Percentiles rank a stretch among this genome's conserved stretches.
Evolutionary conservation across 2,329 filamentous ascomycete species (phyloP).

Genomic region (Mycosphaerella sp.): DNA sequence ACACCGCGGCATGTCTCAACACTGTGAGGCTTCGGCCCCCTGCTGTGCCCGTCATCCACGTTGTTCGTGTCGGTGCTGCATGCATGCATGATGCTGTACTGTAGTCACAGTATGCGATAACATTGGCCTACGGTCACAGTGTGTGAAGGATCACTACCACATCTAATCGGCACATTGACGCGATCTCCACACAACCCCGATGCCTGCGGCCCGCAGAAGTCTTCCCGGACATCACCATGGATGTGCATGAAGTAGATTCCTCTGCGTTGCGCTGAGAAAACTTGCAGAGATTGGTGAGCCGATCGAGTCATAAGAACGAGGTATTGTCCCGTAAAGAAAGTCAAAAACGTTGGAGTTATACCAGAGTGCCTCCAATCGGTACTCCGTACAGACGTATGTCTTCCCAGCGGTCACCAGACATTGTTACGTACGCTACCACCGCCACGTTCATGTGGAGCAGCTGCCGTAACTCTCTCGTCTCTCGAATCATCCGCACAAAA

Average conservation of each 20-base stretch:
- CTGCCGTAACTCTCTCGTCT: conserved; percentile 4
- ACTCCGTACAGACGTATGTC: conserved; percentile 2
- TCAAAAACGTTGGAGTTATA: neutral
- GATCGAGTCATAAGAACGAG: conserved; percentile 3
- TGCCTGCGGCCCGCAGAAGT: neutral
- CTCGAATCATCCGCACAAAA: conserved; percentile 4
- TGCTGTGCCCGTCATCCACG: neutral
- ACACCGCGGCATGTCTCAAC: neutral
- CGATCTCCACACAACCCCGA: conserved; percentile 6
- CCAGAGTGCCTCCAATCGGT: conserved; percentile 1
- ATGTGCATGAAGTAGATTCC: neutral
- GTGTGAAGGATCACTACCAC: neutral
- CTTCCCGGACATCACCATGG: neutral
- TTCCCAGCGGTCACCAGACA: neutral
- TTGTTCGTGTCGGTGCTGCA: conserved; percentile 11
- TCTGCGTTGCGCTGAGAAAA: neutral
- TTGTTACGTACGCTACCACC: conserved; percentile 2
- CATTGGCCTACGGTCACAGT: neutral
- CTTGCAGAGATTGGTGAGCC: neutral
- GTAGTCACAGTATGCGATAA: conserved; percentile 2
- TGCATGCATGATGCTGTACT: neutral
- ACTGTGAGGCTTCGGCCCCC: no score
- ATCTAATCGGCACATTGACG: conserved; percentile 9
- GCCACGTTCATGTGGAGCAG: conserved; percentile 7
- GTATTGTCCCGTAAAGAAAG: neutral